Evolutionary conservation across 352 stramenopile genomes (phyloP).

Genomic region (Phytophthora multivora): DNA sequence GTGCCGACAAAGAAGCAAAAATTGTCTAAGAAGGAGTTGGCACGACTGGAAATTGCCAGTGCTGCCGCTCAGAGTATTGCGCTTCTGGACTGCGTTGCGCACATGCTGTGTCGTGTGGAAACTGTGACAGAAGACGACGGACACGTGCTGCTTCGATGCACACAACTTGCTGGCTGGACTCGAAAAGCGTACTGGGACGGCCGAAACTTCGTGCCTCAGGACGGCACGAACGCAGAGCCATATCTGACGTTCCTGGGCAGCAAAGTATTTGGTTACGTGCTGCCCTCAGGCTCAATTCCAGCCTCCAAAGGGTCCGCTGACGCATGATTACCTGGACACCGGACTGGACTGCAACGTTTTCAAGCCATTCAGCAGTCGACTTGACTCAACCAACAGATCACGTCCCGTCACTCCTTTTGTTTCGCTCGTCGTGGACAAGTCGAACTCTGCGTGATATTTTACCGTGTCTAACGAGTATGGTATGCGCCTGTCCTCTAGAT

Average conservation of each 20-base stretch:
- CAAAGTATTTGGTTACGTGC: slow-evolving; percentile 78
- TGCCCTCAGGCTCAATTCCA: slow-evolving; percentile 11
- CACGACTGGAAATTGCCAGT: slow-evolving; percentile 32
- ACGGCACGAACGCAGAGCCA: slow-evolving; percentile 29
- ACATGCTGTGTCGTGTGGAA: slow-evolving; percentile 75
- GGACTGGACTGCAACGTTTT: slow-evolving; percentile 13
- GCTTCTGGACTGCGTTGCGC: slow-evolving; percentile 60
- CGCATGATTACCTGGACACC: slow-evolving; percentile 12
- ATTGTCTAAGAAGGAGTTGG: slow-evolving; percentile 67
- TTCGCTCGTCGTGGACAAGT: slow-evolving; percentile 3
- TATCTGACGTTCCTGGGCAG: slow-evolving; percentile 88
- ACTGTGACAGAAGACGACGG: slow-evolving; percentile 66
- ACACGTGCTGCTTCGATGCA: slow-evolving; percentile 73
- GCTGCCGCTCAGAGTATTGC: slow-evolving; percentile 45
- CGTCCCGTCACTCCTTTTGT: slow-evolving; percentile 9
- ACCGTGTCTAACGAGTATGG: slow-evolving; percentile 3
- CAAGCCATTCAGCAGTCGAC: slow-evolving; percentile 12
- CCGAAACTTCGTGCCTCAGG: slow-evolving; percentile 70
- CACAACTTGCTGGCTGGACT: slow-evolving; percentile 64
- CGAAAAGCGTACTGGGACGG: slow-evolving; percentile 79
- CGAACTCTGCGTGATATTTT: slow-evolving; percentile 18
- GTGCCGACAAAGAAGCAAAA: slow-evolving; percentile 44
- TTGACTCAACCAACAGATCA: slow-evolving; percentile 2
- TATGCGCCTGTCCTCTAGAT: slow-evolving; percentile 24
- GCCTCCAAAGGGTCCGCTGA: slow-evolving; percentile 12